Evolutionary conservation across 202 grass and related monocot genomes (phyloP), one percentile per base, ranked within the genome.

Genomic region (Hordeum pubiflorum): DNA sequence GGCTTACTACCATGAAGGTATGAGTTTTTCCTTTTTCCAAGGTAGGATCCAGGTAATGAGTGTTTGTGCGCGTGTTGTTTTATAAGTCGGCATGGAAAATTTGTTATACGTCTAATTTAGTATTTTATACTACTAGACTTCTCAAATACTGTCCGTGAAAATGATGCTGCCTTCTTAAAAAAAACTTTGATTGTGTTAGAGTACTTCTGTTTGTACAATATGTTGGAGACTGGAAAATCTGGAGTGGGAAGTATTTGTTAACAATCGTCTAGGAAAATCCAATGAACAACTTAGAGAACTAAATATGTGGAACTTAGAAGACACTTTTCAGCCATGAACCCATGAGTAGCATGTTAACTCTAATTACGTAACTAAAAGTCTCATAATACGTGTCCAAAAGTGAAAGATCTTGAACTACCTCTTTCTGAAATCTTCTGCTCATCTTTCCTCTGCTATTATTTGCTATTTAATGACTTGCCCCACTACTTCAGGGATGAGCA

Each of bases 401-500:
- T 72, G 39, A 69, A 79, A 67, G 31, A 70, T 26, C 5, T 4
- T 55, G 12, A 69, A 60, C 4, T 20, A 71, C 18, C 14, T 7
- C 57, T 85, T 79, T 6, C 26, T 33, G 26, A 75, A 60, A 40
- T 69, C 4, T 54, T 80, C 20, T 70, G 48, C 59, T 24, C 14
- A 43, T 8, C 31, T 54, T 66, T 75, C n/a, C 24, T 44, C 38
- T 79, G 40, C 17, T 21, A 65, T 68, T 24, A 73, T 56, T 82
- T 78, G 6, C 58, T 80, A 33, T 76, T 68, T 79, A 62, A 76
- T 89, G 62, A 85, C 59, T 57, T 64, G 21, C 50, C 36, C 3
- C 50, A 74, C 50, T 81, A 71, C 34, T 68, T 65, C 81, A 98
- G 95, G 77, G 90, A 98, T 69, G 95, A 98, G 36, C 86, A 83